Evolutionary conservation across 805 yeast genomes (phyloP), one percentile per base, ranked within the genome.

Genomic region (Zygosaccharomyces pseudorouxii): DNA sequence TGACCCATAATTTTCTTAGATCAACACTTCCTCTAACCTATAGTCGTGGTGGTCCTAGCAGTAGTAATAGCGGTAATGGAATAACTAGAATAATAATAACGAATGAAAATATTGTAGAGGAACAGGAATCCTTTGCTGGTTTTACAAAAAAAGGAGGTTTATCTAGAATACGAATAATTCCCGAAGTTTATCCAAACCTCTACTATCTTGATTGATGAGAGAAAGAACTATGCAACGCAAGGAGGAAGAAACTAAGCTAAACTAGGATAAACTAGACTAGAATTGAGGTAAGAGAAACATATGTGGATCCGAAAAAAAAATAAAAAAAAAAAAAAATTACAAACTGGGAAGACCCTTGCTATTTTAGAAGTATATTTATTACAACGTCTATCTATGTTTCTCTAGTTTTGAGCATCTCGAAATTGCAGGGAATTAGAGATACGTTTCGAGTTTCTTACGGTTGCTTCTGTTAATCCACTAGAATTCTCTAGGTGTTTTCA

Each of bases 1-100:
- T 41, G 39, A 27, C 49, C 47, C 50, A 49, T 54, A 14, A 11
- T n/a, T 31, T 39, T 38, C 25, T 28, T 27, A 19, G 4, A 9
- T 22, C 12, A 29, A n/a, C 18, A 11, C 25, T 19, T 29, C 33
- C 12, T 14, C 44, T 8, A 20, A 25, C 36, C 18, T 41, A 11
- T 7, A 33, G 10, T 14, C 14, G 19, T 14, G 10, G 11, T 16
- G 4, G 37, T 9, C 10, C 28, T 25, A 5, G 28, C 7, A 7
- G 28, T 25, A 10, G 10, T 25, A 25, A 33, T 33, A 18, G 37
- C 37, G 37, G 37, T 33, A 33, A 33, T 20, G 10, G 14, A 25
- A 25, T 25, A 25, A 25, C 28, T 25, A 25, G 10, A 25, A 33
- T 14, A 5, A n/a, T 14, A 31, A 33, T 33, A 33, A 33, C 7